Evolutionary conservation across 768 basidiomycete genomes (phyloP), one percentile per base, ranked within the genome.

Genomic region (Lentinula aciculospora): DNA sequence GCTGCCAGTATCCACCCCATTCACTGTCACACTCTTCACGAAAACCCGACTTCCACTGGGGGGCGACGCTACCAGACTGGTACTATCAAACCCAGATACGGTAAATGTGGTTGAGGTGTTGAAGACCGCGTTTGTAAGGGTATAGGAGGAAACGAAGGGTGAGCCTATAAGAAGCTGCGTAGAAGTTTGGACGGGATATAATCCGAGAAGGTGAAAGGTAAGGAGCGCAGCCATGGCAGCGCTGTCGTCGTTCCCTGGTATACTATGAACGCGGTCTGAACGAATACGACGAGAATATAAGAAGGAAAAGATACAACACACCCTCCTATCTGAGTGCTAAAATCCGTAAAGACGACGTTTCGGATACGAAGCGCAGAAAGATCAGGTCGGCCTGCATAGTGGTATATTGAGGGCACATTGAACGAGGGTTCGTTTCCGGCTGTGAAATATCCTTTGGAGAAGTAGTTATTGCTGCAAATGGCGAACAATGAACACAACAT

Each of bases 371-470:
- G 67, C 4, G 78, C 76, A 58, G 71, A 78, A 28, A 80, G 71
- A 61, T 80, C 80, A 9, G 80, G 79, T 37, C 80, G 71, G 55
- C 72, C 73, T 13, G 72, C 79, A 59, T 81, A 81, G 65, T 81
- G 78, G 59, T 79, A 79, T 1, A 72, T 65, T 72, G 76, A 80
- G 3, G 80, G 77, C 49, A 77, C 70, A 46, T 71, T 68, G 61
- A 80, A 80, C 2, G 75, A 76, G 3, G 80, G 79, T 58, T 81
- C 79, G 57, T 80, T 81, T 25, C 78, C 79, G 2, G 79, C 78
- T 29, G 66, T 60, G 66, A 76, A 79, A 59, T 79, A 80, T 1
- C 76, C 74, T 53, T 69, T 70, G 12, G 70, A 57, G 61, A 80
- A 80, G 62, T 80, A 80, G 58, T 74, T 68, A 58, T 80, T 71